Conservation (phyloP, 305 asterid genomes). For the Striga hermonthica region DNA sequence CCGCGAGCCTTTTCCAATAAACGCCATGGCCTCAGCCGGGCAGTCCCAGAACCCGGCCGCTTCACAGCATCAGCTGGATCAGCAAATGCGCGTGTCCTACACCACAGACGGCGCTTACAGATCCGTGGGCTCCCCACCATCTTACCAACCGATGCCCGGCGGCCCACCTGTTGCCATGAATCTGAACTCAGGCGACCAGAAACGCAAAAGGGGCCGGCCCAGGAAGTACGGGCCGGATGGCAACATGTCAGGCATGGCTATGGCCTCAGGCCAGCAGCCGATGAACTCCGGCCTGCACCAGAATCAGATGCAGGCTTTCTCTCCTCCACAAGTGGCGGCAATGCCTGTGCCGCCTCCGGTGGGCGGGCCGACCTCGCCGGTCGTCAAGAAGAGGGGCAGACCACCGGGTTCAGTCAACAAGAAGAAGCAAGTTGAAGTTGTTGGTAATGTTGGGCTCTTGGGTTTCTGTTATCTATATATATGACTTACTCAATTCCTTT, state of each 20-base stretch:
- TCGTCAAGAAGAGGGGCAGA: slow-evolving; percentile 51
- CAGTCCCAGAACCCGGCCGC: slow-evolving; percentile 23
- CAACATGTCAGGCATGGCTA: slow-evolving; percentile 34
- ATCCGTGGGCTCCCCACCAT: slow-evolving; percentile 36
- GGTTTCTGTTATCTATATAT: too few species aligned
- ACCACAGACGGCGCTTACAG: slow-evolving; percentile 32
- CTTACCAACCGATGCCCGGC: slow-evolving; percentile 32
- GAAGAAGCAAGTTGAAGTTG: slow-evolving; percentile 43
- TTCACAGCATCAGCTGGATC: slow-evolving; percentile 38
- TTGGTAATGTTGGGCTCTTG: slow-evolving; percentile 33
- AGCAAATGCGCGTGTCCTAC: slow-evolving; percentile 41
- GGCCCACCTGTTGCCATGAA: slow-evolving; percentile 25
- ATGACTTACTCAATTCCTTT: too few species aligned
- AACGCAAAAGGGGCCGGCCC: slow-evolving; percentile 59
- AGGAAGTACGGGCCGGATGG: slow-evolving; percentile 57
- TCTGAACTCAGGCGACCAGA: slow-evolving; percentile 45
- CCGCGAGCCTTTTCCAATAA: slow-evolving; percentile 34
- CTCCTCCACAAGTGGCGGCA: slow-evolving; percentile 31
- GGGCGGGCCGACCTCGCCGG: slow-evolving; percentile 39
- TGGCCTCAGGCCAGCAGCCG: slow-evolving; percentile 36
- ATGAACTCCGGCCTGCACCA: slow-evolving; percentile 26
- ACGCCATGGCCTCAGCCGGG: not conserved
- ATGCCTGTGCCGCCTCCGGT: slow-evolving; percentile 10
- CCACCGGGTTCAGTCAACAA: slow-evolving; percentile 56
- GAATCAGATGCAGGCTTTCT: slow-evolving; percentile 33